Base-by-base conservation (phyloP, 192 early-diverging fungal genomes). In the Podila verticillata region DNA sequence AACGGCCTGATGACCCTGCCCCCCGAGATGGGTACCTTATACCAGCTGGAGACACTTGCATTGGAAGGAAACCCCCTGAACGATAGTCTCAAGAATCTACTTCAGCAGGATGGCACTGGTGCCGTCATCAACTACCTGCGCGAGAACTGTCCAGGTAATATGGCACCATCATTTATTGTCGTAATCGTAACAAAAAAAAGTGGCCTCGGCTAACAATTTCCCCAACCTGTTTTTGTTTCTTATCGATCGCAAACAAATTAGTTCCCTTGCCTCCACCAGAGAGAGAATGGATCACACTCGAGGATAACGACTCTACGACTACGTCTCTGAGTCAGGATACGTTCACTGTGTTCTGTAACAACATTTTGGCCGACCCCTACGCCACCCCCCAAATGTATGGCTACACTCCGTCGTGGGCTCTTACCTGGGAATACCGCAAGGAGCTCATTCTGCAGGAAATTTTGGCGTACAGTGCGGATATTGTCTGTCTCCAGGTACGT, bases 31-130 rank as follows among this genome's bases (percentile, higher is more conserved):
- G 98, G 98, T 15, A 91, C 89, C 8, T 83, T 99, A 51, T 98
- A 90, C 72, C 92, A 96, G 81, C 83, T 99, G 31, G 96, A 98
- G 68, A 92, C 87, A 0, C 84, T 99, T 51, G 98, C 97, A 0
- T 74, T 99, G 48, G 98, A 99, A 75, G 98, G 98, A 17, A 99
- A 99, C 81, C 96, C 97, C 19, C 73, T 99, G 61, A 89, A 91
- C 57, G 93, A 96, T 17, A 91, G 93, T 48, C 75, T 98, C 29
- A 90, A 92, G 64, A 86, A 85, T 5, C 63, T 98, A 61, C 70
- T 97, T 59, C 92, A 95, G 57, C 95, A 97, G 80, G 94, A 97
- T 39, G 96, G 96, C 9, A 93, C 96, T 0, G 82, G 85, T 24
- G 90, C 92, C 9, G 91, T 98, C 26, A 90, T 98, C 64, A 83